Percentiles rank a stretch among this genome's conserved stretches.
Evolutionary conservation across 805 yeast species (phyloP).

Genomic region (Ascoidea rubescens): DNA sequence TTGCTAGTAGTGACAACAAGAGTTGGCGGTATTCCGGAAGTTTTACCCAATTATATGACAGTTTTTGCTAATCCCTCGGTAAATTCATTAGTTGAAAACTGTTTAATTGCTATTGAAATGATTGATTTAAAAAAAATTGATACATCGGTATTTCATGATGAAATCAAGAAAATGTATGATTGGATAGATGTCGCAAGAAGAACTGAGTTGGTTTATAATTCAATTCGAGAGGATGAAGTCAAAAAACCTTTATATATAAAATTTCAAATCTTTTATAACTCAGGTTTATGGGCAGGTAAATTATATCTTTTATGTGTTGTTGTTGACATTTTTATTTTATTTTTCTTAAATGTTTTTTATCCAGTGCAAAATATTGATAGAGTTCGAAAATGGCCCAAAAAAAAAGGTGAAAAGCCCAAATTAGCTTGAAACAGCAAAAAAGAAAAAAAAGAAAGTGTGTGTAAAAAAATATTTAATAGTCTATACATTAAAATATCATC

Average conservation of each 20-base stretch:
- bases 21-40: slow-evolving; percentile 98
- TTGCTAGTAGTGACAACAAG: slow-evolving; percentile 83
- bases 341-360: slow-evolving; percentile 51
- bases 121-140: slow-evolving; percentile 47
- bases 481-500: no score
- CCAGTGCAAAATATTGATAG: slow-evolving; percentile 61
- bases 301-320: slow-evolving; percentile 69
- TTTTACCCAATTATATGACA: slow-evolving; percentile 85
- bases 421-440: background rate
- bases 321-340: slow-evolving; percentile 57
- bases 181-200: slow-evolving; percentile 84
- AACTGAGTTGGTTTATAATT: slow-evolving; percentile 70
- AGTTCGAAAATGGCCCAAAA: slow-evolving; percentile 68
- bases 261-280: slow-evolving; percentile 47
- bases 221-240: slow-evolving; percentile 25
- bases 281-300: slow-evolving; percentile 79
- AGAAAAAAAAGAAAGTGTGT: no score
- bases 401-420: slow-evolving; percentile 1
- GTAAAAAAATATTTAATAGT: no score
- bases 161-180: slow-evolving; percentile 71
- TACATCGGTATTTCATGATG: slow-evolving; percentile 64
- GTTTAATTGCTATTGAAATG: slow-evolving; percentile 52
- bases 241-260: slow-evolving; percentile 44
- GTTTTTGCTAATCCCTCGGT: slow-evolving; percentile 83
- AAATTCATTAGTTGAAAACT: slow-evolving; percentile 60